Conservation (phyloP, 768 basidiomycete genomes). For the Xerocomus brunneocitrinus region DNA sequence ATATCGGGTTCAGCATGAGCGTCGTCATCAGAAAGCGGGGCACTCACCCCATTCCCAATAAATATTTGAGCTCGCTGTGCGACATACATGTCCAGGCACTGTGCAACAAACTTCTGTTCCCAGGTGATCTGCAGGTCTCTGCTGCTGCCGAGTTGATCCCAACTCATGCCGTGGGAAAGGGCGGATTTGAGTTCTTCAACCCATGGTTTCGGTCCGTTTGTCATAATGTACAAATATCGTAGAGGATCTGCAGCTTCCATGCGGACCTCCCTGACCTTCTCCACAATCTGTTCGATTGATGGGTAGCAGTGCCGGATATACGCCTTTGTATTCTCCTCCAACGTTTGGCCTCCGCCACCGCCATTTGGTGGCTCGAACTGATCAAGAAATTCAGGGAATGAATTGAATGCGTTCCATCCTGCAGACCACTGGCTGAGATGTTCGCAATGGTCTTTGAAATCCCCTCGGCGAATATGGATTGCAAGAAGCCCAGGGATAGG, state of each 20-base stretch:
- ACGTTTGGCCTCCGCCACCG: constrained; percentile 13
- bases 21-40: background rate
- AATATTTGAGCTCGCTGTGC: constrained; percentile 45
- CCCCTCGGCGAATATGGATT: constrained; percentile 50
- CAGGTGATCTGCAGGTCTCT: constrained; percentile 39
- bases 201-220: constrained; percentile 43
- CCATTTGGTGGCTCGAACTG: constrained; percentile 30
- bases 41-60: constrained; percentile 50
- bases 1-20: constrained; percentile 1
- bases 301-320: constrained; percentile 43
- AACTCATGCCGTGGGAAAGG: constrained; percentile 29
- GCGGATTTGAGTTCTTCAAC: constrained; percentile 36
- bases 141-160: constrained; percentile 41
- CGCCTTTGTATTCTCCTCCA: constrained; percentile 17
- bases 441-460: constrained; percentile 43
- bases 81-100: constrained; percentile 50
- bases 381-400: constrained; percentile 40
- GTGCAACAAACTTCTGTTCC: constrained; percentile 42
- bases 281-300: constrained; percentile 38
- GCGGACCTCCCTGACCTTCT: constrained; percentile 34
- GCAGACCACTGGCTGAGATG: constrained; percentile 33
- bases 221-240: constrained; percentile 42
- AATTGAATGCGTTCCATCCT: constrained; percentile 43
- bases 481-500: constrained; percentile 42
- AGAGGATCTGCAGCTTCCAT: constrained; percentile 23